Evolutionary conservation across 2,329 filamentous ascomycete species (phyloP).

Genomic region (Fusarium sp.): DNA sequence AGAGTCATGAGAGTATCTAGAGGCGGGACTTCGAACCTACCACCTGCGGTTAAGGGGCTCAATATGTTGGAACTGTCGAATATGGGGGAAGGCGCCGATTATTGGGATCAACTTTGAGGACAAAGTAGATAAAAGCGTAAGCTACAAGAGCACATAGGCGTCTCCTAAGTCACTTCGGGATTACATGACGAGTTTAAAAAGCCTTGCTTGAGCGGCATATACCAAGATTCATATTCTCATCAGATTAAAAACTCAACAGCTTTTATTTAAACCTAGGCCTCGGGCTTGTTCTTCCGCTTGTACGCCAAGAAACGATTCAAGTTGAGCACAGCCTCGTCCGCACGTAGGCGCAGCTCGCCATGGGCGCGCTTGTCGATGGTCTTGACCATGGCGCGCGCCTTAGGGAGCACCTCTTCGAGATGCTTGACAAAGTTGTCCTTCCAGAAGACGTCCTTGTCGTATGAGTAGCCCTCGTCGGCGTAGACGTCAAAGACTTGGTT

Average conservation of each 20-base stretch:
- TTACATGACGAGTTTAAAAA: background rate
- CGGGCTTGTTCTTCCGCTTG: slow-evolving; percentile 68
- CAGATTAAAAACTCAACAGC: slow-evolving; percentile 3
- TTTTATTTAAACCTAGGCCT: slow-evolving; percentile 42
- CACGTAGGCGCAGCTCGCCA: slow-evolving; percentile 67
- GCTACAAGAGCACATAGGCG: background rate
- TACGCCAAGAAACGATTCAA: slow-evolving; percentile 72
- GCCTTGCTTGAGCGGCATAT: background rate
- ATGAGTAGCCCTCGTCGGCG: slow-evolving; percentile 68
- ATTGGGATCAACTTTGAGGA: background rate
- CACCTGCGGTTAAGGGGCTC: slow-evolving; percentile 1
- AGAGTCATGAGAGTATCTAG: slow-evolving; percentile 38
- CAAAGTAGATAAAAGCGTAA: background rate
- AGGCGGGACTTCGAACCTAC: background rate
- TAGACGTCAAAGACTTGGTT: slow-evolving; percentile 78
- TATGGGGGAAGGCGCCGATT: slow-evolving; percentile 4
- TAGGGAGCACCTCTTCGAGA: slow-evolving; percentile 66
- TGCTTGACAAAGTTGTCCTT: slow-evolving; percentile 69
- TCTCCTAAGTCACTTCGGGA: background rate
- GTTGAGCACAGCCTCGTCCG: slow-evolving; percentile 72
- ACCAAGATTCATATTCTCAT: slow-evolving; percentile 6
- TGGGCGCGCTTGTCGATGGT: slow-evolving; percentile 69
- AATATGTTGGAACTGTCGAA: slow-evolving; percentile 2
- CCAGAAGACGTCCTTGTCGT: slow-evolving; percentile 74
- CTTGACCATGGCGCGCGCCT: slow-evolving; percentile 68